Evolutionary conservation across 2,329 filamentous ascomycete genomes (phyloP).

Genomic region (Macrophomina pseudophaseolina): DNA sequence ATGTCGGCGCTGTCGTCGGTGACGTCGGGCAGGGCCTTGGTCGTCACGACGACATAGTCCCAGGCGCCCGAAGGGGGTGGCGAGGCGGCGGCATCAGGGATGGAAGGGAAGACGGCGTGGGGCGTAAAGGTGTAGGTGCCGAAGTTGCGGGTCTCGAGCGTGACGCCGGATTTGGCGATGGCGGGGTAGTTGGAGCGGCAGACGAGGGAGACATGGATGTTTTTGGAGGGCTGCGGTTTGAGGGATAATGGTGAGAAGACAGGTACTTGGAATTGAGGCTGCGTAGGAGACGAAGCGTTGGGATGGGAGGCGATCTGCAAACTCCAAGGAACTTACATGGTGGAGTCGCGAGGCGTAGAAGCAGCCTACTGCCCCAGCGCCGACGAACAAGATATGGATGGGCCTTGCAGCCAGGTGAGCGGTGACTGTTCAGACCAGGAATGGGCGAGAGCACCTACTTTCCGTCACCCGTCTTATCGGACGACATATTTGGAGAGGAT

Average conservation of each 20-base stretch:
- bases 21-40: slow-evolving; percentile 51
- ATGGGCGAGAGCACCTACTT: not conserved
- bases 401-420: slow-evolving; percentile 26
- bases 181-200: slow-evolving; percentile 75
- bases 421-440: not conserved
- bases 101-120: slow-evolving; percentile 64
- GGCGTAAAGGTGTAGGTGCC: slow-evolving; percentile 70
- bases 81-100: slow-evolving; percentile 56
- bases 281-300: too few species aligned
- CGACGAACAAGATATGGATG: slow-evolving; percentile 68
- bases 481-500: slow-evolving; percentile 1
- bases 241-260: not conserved
- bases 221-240: slow-evolving; percentile 33
- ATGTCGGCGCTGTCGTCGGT: slow-evolving; percentile 42
- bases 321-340: slow-evolving; percentile 47
- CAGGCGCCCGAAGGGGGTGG: slow-evolving; percentile 46
- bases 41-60: slow-evolving; percentile 57
- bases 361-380: slow-evolving; percentile 73
- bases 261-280: too few species aligned
- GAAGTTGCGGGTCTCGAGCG: slow-evolving; percentile 68
- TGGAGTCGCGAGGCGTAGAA: slow-evolving; percentile 75
- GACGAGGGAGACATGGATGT: slow-evolving; percentile 69
- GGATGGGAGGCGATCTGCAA: not conserved
- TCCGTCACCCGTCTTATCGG: not conserved
- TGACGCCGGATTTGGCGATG: slow-evolving; percentile 66